Evolutionary conservation across 2,329 filamentous ascomycete genomes (phyloP).

Genomic region (Hymenotorrendiella dingleyae): DNA sequence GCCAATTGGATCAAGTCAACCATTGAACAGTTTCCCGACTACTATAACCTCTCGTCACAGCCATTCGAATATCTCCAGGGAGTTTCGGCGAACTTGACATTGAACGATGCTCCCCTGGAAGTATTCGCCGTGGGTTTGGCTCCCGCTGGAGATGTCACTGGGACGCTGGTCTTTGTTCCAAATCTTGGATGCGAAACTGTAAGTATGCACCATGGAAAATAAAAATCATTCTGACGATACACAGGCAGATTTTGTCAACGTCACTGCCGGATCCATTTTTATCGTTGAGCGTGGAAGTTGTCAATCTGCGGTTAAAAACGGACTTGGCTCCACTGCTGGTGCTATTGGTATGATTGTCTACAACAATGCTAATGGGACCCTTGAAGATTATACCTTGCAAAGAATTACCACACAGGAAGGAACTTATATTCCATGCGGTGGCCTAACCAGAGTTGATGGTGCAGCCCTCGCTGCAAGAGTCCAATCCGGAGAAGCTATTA

Average conservation of each 20-base stretch:
- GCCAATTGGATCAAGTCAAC: conserved; percentile 35
- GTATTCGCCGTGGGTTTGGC: conserved; percentile 10
- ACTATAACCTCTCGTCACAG: conserved; percentile 40
- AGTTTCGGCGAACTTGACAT: conserved; percentile 7
- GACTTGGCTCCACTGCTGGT: conserved; percentile 58
- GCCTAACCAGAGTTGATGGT: conserved; percentile 38
- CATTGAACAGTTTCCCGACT: conserved; percentile 21
- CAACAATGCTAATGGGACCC: conserved; percentile 54
- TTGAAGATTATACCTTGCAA: conserved; percentile 12
- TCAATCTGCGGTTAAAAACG: conserved; percentile 63
- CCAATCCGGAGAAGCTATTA: conserved; percentile 9
- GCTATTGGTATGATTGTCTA: conserved; percentile 67
- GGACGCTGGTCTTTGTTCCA: conserved; percentile 11
- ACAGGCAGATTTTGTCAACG: conserved; percentile 51
- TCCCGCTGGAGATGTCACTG: conserved; percentile 11
- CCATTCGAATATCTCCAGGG: conserved; percentile 31
- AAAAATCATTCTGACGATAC: not conserved
- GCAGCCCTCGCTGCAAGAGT: conserved; percentile 11
- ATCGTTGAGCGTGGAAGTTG: conserved; percentile 65
- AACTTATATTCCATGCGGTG: conserved; percentile 41
- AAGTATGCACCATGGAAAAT: not conserved
- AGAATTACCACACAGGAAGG: conserved; percentile 47
- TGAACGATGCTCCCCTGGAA: conserved; percentile 7
- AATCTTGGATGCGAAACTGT: conserved; percentile 17
- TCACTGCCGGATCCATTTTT: conserved; percentile 57